These are phyloP conservation scores for Bisporella sp. DNA, from an alignment of 2,329 filamentous ascomycete genomes.

Conservation along the genomic window DNA sequence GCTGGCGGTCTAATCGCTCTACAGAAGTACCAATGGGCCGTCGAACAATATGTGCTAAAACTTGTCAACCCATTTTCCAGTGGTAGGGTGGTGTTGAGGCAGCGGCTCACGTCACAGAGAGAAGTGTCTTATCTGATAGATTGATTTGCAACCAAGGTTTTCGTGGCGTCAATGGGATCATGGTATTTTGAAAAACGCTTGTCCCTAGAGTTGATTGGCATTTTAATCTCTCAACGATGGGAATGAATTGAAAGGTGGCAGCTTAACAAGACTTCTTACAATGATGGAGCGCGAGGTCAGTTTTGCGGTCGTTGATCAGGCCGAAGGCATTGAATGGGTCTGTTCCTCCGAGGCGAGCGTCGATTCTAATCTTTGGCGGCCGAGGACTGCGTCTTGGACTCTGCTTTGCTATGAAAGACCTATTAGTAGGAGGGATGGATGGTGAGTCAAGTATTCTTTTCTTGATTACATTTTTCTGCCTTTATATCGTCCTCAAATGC, in stretches of 20 bases:
- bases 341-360: slow-evolving; percentile 2
- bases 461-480: background rate
- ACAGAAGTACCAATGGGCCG: slow-evolving; percentile 6
- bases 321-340: slow-evolving; percentile 8
- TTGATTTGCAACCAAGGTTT: slow-evolving; percentile 8
- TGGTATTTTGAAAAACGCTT: slow-evolving; percentile 10
- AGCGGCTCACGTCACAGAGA: slow-evolving; percentile 8
- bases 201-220: slow-evolving; percentile 1
- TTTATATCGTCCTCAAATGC: background rate
- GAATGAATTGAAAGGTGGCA: background rate
- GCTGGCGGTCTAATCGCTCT: slow-evolving; percentile 1
- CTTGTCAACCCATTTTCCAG: background rate
- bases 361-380: slow-evolving; percentile 1
- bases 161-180: slow-evolving; percentile 6
- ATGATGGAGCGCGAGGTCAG: slow-evolving; percentile 8
- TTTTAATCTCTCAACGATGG: background rate
- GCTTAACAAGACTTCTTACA: slow-evolving; percentile 1
- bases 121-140: slow-evolving; percentile 9
- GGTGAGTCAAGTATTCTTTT: background rate
- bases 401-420: background rate
- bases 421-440: background rate
- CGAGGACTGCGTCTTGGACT: background rate
- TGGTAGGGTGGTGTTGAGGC: background rate
- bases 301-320: slow-evolving; percentile 4
- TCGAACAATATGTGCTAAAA: slow-evolving; percentile 7